Conservation (phyloP, 495 filamentous ascomycete genomes). For the Sordaria brevicollis region DNA sequence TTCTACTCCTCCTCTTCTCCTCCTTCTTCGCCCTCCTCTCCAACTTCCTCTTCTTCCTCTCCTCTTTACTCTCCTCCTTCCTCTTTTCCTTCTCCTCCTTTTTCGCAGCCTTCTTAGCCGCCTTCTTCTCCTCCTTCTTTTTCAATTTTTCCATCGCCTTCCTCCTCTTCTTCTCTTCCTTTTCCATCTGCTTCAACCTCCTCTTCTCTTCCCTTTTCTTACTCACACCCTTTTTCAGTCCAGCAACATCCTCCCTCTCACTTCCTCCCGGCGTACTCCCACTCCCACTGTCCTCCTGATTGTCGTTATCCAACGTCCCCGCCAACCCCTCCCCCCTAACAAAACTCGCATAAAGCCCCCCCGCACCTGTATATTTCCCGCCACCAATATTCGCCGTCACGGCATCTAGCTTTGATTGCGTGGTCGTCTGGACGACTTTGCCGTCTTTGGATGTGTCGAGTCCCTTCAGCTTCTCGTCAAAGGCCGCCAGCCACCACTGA, state of each 20-base stretch:
- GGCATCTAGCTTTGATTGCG: conserved; percentile 41
- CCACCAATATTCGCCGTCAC: conserved; percentile 27
- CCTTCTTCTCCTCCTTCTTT: not conserved
- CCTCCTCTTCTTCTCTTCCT: not conserved
- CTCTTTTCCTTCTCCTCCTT: conserved; percentile 16
- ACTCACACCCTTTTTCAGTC: conserved; percentile 16
- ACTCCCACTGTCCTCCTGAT: conserved; percentile 22
- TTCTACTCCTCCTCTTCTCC: conserved; percentile 20
- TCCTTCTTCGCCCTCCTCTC: conserved; percentile 35
- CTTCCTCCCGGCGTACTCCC: not conserved
- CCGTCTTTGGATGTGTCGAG: conserved; percentile 46
- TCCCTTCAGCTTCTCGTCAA: conserved; percentile 66
- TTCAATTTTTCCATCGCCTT: conserved; percentile 5
- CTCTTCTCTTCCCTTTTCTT: conserved; percentile 27
- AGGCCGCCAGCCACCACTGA: conserved; percentile 76
- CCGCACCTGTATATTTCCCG: conserved; percentile 35
- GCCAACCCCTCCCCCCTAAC: conserved; percentile 60
- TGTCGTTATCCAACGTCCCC: conserved; percentile 40
- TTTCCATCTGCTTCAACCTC: conserved; percentile 15
- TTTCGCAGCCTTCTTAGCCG: conserved; percentile 11
- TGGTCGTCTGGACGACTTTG: conserved; percentile 37
- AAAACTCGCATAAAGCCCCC: conserved; percentile 72
- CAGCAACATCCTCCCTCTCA: not conserved
- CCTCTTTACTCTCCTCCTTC: conserved; percentile 23
- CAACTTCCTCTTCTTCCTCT: conserved; percentile 31